Conservation (phyloP, 495 filamentous ascomycete species). For the Aspergillus olivimuriae region DNA sequence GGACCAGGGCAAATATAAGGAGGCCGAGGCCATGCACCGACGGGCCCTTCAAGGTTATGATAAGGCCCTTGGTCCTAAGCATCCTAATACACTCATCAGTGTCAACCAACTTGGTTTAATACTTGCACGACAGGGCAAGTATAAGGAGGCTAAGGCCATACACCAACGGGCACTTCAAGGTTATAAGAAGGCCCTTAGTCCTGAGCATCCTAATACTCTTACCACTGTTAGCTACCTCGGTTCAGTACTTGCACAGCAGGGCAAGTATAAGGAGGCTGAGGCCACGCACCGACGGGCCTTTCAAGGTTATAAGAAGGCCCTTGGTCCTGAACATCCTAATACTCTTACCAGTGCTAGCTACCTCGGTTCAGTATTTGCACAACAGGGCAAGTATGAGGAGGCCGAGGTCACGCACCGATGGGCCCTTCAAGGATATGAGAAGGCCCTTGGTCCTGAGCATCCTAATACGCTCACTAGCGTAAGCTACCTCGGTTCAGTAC, state of each 20-base stretch:
- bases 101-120: conserved; percentile 14
- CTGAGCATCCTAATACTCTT: conserved; percentile 20
- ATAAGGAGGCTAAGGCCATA: conserved; percentile 26
- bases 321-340: conserved; percentile 10
- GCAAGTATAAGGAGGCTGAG: conserved; percentile 27
- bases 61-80: neutral
- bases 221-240: conserved; percentile 17
- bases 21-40: conserved; percentile 21
- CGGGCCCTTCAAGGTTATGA: conserved; percentile 12
- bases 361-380: conserved; percentile 2
- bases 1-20: conserved; percentile 14
- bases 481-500: conserved; percentile 8
- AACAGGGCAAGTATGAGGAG: conserved; percentile 18
- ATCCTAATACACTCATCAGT: conserved; percentile 22
- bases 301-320: conserved; percentile 1
- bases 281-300: conserved; percentile 11
- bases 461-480: conserved; percentile 21
- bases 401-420: conserved; percentile 19
- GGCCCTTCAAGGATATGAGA: conserved; percentile 16
- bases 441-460: conserved; percentile 27
- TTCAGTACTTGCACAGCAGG: neutral
- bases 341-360: conserved; percentile 21
- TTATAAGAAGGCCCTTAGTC: neutral
- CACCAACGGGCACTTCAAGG: conserved; percentile 13
- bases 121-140: conserved; percentile 1